A percentile compares a stretch with the other conserved stretches of the same genome.
These are phyloP conservation scores for Phytophthora pinifolia DNA, from an alignment of 352 stramenopile species.

Conservation along the genomic window DNA sequence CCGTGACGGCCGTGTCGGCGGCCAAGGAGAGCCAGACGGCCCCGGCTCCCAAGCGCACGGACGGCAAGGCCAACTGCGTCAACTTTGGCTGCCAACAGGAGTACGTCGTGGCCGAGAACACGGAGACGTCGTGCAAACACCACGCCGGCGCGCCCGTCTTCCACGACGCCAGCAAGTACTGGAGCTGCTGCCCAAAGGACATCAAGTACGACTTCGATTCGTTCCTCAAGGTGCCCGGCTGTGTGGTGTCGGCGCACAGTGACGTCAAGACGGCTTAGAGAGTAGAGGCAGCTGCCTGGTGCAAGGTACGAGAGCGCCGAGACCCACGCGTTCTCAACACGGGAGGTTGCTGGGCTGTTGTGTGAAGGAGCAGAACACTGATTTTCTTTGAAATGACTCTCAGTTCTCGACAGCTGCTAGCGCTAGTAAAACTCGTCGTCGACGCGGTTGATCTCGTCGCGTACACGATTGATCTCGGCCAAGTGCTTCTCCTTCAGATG, in stretches of 20 bases:
- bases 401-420: background rate
- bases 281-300: constrained; percentile 12
- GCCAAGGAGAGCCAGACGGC: constrained; percentile 57
- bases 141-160: constrained; percentile 91
- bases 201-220: constrained; percentile 96
- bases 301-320: constrained; percentile 1
- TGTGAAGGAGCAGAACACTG: background rate
- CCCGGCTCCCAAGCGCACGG: constrained; percentile 50
- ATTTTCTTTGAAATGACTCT: background rate
- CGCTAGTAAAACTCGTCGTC: constrained; percentile 76
- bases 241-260: constrained; percentile 78
- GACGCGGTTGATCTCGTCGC: constrained; percentile 74
- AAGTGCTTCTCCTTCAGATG: constrained; percentile 75
- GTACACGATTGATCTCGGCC: constrained; percentile 54
- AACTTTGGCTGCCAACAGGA: constrained; percentile 93
- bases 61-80: constrained; percentile 90
- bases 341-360: constrained; percentile 15
- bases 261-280: constrained; percentile 58
- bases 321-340: constrained; percentile 14
- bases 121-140: constrained; percentile 70
- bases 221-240: constrained; percentile 90
- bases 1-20: constrained; percentile 81
- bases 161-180: constrained; percentile 93
- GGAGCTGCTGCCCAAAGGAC: constrained; percentile 91
- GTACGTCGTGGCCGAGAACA: constrained; percentile 91